Base-by-base conservation (phyloP, 2,329 filamentous ascomycete species). In the Aspergillus tamarii region DNA sequence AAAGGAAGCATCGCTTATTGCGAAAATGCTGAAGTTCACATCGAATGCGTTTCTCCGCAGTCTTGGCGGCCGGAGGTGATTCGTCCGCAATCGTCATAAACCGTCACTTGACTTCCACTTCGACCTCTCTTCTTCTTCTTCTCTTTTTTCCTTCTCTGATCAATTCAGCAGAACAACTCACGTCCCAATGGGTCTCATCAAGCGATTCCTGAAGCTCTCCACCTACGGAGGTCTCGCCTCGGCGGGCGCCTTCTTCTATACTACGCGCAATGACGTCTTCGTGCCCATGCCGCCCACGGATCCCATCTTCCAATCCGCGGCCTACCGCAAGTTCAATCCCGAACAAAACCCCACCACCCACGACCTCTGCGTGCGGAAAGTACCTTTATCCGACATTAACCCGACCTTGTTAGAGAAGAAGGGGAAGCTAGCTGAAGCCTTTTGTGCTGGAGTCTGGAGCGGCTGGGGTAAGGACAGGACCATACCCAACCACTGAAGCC, bases 361-460 rank as follows among this genome's bases (percentile, higher is more conserved):
- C 62, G 90, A 93, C 72, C 77, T 90, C 12, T 89, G 86, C 69
- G 80, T 91, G 67, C 86, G 87, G 67, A 83, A 82, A 41, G 83
- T 92, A 0, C 87, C 89, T 0, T 73, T 93, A 56, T 80, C 79
- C 54, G 86, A 88, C 72, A 87, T 93, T 65, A 84, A 86, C 34
- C 88, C 89, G 0, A 85, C 89, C 66, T 79, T 92, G 60, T 78
- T 91, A 16, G 81, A 89, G 71, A 84, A 86, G 67, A 87, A 85
- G 72, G 83, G 84, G 36, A 83, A 87, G 67, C 80, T 91, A 56
- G 84, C 85, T 1, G 82, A 90, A 69, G 87, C 86, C 67, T 91
- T 91, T 73, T 90, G 88, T 73, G 86, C 87, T 14, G 88, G 88
- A 52, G 78, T 91, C 56, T 92, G 87, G 89, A 84, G 85, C 66